phyloP scores from a whole-genome alignment of 2,329 filamentous ascomycete genomes.

The Xylaria sp. region DNA sequence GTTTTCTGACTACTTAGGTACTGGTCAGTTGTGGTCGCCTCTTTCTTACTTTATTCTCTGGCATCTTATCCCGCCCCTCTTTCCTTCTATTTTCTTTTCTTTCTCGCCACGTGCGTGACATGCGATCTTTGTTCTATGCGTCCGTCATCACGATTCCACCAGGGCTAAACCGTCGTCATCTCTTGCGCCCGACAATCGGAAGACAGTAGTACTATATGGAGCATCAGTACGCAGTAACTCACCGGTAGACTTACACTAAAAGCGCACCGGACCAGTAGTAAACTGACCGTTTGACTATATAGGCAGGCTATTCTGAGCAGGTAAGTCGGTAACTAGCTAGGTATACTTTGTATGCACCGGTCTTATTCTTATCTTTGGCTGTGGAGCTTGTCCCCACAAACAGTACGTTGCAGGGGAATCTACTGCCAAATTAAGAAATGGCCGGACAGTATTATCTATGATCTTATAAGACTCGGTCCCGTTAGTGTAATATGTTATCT shows the following conservation, averaged over 20 bases:
- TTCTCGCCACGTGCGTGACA: slow-evolving; percentile 29
- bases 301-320: too few species aligned
- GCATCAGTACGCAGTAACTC: background rate
- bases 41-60: background rate
- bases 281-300: too few species aligned
- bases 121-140: slow-evolving; percentile 18
- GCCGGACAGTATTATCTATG: background rate
- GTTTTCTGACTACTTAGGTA: slow-evolving; percentile 13
- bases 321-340: background rate
- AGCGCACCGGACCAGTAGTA: too few species aligned
- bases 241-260: too few species aligned
- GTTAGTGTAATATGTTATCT: slow-evolving; percentile 2
- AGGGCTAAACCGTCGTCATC: slow-evolving; percentile 7
- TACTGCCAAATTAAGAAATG: slow-evolving; percentile 26
- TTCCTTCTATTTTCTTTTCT: background rate
- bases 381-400: slow-evolving; percentile 23
- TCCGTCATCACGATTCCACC: slow-evolving; percentile 12
- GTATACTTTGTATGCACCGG: background rate
- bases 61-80: background rate
- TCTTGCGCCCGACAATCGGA: background rate
- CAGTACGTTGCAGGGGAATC: slow-evolving; percentile 1
- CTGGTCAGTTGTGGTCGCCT: background rate
- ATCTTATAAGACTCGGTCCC: background rate
- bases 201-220: too few species aligned
- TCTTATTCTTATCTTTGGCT: slow-evolving; percentile 30